Conservation (phyloP, 805 yeast species). For the Zygosaccharomyces bailii region DNA sequence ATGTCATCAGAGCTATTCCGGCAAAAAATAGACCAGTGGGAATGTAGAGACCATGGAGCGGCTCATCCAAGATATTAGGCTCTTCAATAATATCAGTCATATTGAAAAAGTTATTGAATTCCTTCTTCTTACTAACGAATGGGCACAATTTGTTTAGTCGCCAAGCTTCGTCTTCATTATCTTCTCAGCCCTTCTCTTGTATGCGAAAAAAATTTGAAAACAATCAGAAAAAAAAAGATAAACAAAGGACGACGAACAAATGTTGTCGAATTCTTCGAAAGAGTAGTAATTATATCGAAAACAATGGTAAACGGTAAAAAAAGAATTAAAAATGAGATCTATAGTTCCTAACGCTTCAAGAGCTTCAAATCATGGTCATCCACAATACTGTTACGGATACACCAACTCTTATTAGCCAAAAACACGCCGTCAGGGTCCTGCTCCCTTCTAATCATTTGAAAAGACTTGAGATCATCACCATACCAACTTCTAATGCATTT, state of each 20-base stretch:
- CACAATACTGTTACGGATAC: conserved; percentile 70
- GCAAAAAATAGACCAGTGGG: conserved; percentile 58
- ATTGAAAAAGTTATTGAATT: neutral
- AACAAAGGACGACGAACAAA: no score
- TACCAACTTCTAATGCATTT: conserved; percentile 71
- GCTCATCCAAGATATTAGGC: conserved; percentile 56
- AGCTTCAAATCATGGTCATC: conserved; percentile 22
- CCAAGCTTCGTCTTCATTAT: neutral
- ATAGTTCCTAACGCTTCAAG: neutral
- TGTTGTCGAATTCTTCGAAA: no score
- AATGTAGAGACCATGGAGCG: conserved; percentile 72
- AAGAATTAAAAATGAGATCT: neutral
- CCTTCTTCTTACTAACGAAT: neutral
- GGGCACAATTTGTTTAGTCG: neutral
- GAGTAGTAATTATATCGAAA: no score
- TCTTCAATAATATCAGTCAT: conserved; percentile 32
- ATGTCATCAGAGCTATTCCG: conserved; percentile 57
- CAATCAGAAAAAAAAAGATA: neutral
- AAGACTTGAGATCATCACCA: conserved; percentile 62
- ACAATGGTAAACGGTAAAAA: neutral
- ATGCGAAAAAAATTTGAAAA: neutral
- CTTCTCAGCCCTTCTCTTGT: neutral
- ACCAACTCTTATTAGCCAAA: conserved; percentile 76
- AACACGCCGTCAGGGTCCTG: conserved; percentile 83
- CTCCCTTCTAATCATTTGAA: conserved; percentile 58